These are phyloP conservation scores for Neonectria punicea DNA, from an alignment of 2,329 filamentous ascomycete species.

Conservation along the genomic window DNA sequence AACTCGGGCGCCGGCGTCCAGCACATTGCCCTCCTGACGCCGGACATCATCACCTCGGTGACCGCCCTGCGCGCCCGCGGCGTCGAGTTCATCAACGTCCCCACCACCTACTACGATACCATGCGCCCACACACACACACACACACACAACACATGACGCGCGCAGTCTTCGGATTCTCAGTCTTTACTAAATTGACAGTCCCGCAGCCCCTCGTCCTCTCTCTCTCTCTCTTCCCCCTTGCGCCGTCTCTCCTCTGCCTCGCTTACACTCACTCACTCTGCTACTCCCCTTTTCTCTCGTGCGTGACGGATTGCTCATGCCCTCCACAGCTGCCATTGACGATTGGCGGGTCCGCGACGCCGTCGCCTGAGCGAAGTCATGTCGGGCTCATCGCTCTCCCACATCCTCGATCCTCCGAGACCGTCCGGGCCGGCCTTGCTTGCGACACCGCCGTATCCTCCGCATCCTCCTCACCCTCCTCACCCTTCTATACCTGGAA, in stretches of 20 bases:
- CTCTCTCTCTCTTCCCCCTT: neutral
- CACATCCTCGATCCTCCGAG: conserved; percentile 47
- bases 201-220: neutral
- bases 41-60: conserved; percentile 82
- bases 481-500: neutral
- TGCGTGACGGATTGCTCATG: conserved; percentile 15
- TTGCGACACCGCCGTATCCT: conserved; percentile 33
- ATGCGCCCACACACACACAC: conserved; percentile 63
- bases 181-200: neutral
- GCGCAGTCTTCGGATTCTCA: neutral
- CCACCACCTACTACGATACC: conserved; percentile 83
- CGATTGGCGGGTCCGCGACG: conserved; percentile 18
- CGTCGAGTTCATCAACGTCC: conserved; percentile 92
- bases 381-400: conserved; percentile 46
- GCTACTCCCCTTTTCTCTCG: conserved; percentile 3
- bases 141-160: neutral
- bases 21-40: conserved; percentile 88
- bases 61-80: conserved; percentile 83
- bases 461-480: conserved; percentile 18
- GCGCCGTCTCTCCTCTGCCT: neutral
- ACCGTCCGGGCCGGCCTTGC: conserved; percentile 31
- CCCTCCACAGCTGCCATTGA: conserved; percentile 8
- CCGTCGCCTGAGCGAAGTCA: conserved; percentile 33
- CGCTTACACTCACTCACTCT: neutral
- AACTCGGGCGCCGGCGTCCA: conserved; percentile 91